Evolutionary conservation across 73 alveolate genomes (phyloP), one percentile per base, ranked within the genome.

Genomic region (Symbiodinium pilosum): DNA sequence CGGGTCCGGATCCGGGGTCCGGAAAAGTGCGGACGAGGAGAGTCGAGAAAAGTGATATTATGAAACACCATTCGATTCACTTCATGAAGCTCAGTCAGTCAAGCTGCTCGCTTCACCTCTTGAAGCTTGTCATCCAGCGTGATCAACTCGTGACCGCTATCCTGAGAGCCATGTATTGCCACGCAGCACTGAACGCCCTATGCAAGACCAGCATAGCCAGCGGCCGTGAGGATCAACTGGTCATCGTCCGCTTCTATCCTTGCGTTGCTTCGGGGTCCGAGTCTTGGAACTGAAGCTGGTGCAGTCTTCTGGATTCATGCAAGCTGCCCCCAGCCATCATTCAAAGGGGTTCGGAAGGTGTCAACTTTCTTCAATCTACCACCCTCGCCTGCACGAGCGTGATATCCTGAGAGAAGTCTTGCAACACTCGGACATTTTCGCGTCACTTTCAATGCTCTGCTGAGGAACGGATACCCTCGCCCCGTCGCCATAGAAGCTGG

Each of bases 251-350:
- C 75, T 89, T 89, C 96, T 20, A 89, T 89, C 96, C 96, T 89
- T 43, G 71, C 43, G 71, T 36, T 42, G 43, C 34, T 36, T 26
- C 1, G 38, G 30, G 9, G 16, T 16, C 52, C n/a, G 9, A n/a
- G 47, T 2, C 6, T n/a, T 81, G 56, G 52, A 81, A n/a, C 18
- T 38, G 87, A 16, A n/a, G n/a, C n/a, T n/a, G n/a, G n/a, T 32
- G 42, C 34, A 69, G n/a, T 32, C 21, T 18, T 12, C 40, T 28
- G 0, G 18, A 34, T 38, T 12, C 34, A 39, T 11, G 64, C 54
- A 56, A 87, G 96, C n/a, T 20, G 44, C 96, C 96, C 96, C 96
- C 96, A 89, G 59, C 96, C 96, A 43, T 89, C 96, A 41, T 69
- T 69, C 77, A 89, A 41, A 3, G 96, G 96, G 11, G 96, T 89